A percentile compares a stretch with the other conserved stretches of the same genome.
Evolutionary conservation across 1,139 yeast species (phyloP).

Genomic region (Saccharomyces hybrid): DNA sequence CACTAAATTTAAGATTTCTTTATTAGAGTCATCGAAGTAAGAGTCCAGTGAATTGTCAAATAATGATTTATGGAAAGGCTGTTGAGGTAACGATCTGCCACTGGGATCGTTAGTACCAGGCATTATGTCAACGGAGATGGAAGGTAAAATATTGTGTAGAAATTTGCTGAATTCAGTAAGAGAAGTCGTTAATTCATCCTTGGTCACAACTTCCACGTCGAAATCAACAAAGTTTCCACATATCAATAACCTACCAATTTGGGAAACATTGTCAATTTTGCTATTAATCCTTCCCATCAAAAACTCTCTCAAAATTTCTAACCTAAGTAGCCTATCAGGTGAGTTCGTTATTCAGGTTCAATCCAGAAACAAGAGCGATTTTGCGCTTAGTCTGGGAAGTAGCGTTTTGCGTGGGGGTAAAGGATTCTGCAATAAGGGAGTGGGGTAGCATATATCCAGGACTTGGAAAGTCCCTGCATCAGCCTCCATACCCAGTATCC

Average conservation of each 20-base stretch:
- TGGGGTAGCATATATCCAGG: constrained; percentile 70
- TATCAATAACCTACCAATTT: constrained; percentile 51
- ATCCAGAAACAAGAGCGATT: constrained; percentile 69
- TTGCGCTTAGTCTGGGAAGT: constrained; percentile 18
- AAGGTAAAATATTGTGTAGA: constrained; percentile 48
- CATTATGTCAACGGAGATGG: constrained; percentile 66
- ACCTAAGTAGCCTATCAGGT: constrained; percentile 39
- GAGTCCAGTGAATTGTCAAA: constrained; percentile 42
- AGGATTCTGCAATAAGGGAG: constrained; percentile 49
- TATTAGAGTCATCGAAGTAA: constrained; percentile 38
- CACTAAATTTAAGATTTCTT: constrained; percentile 37
- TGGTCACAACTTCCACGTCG: constrained; percentile 21
- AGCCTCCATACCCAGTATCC: constrained; percentile 77
- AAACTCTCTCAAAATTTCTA: constrained; percentile 63
- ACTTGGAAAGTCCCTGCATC: constrained; percentile 81
- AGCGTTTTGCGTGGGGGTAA: constrained; percentile 19
- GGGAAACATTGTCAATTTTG: constrained; percentile 22
- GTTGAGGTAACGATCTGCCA: constrained; percentile 81
- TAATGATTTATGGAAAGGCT: constrained; percentile 71
- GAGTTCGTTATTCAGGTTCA: constrained; percentile 44
- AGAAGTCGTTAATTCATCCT: constrained; percentile 22
- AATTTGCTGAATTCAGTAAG: constrained; percentile 47
- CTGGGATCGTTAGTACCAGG: constrained; percentile 86
- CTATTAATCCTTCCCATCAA: constrained; percentile 61
- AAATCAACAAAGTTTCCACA: constrained; percentile 68